These are phyloP conservation scores for Coniophora puteana DNA, from an alignment of 1,284 basidiomycete genomes.

Conservation along the genomic window DNA sequence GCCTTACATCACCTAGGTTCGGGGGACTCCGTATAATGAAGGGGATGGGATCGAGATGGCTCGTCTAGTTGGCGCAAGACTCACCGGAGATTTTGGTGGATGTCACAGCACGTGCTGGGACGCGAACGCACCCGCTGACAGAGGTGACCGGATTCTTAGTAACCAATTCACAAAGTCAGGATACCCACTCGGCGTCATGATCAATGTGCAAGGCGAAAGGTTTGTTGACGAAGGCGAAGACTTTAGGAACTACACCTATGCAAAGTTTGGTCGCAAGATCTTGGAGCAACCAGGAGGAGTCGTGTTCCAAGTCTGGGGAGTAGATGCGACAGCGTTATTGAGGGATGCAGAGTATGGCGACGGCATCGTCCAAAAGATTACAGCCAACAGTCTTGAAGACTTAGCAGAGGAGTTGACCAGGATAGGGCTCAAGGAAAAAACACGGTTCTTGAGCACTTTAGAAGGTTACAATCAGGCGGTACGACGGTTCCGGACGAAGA, in stretches of 20 bases:
- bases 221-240: constrained; percentile 72
- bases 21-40: constrained; percentile 65
- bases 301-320: constrained; percentile 65
- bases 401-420: constrained; percentile 44
- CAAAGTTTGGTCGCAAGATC: constrained; percentile 59
- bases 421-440: constrained; percentile 43
- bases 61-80: constrained; percentile 45
- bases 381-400: constrained; percentile 43
- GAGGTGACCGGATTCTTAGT: constrained; percentile 52
- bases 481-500: constrained; percentile 29
- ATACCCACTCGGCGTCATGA: constrained; percentile 66
- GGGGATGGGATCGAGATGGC: constrained; percentile 61
- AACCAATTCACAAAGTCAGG: constrained; percentile 73
- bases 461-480: constrained; percentile 49
- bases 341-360: constrained; percentile 64
- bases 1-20: constrained; percentile 39
- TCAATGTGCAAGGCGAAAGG: constrained; percentile 50
- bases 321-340: constrained; percentile 37
- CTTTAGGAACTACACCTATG: constrained; percentile 70
- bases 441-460: constrained; percentile 43
- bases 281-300: constrained; percentile 51
- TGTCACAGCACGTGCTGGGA: constrained; percentile 74
- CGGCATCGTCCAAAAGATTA: constrained; percentile 50
- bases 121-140: constrained; percentile 48
- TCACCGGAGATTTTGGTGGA: constrained; percentile 55